Base-by-base conservation (phyloP, 2,329 filamentous ascomycete species). In the Cladobotryum protrusum region DNA sequence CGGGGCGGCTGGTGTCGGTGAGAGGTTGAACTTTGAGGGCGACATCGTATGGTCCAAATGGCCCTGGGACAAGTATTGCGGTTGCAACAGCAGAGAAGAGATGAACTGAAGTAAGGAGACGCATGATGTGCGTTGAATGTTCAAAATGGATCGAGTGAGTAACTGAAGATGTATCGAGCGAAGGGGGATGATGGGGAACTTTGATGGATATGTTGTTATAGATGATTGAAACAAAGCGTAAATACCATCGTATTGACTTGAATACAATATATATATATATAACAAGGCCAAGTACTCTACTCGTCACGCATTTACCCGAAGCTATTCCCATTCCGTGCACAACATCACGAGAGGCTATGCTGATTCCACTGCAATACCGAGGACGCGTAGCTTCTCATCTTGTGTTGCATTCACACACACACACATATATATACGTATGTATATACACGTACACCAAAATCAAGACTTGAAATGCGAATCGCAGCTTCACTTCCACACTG, bases 1-100 rank as follows among this genome's bases (percentile, higher is more conserved):
- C 67, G 12, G 59, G 49, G 0, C 67, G 66, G 11, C 45, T 49
- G 5, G 52, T 50, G 45, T 70, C 67, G 5, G 61, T 65, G 37
- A 70, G 56, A 32, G 50, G 34, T 3, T 58, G 49, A 19, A 59
- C 48, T 3, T 56, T 56, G 17, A 62, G 51, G 24, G 61, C 59
- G 9, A 68, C 63, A 2, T 54, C 53, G 35, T 61, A 68, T 4
- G 63, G 59, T 0, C 67, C 66, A n/a, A 46, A 58, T 0, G 63
- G 60, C 1, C 56, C 54, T 1, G 66, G 59, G 0, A 69, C 50
- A 5, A 63, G 45, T 5, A 64, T 17, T 5, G 63, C 63, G 14
- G 56, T 41, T 3, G 50, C 56, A 1, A 56, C 34, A 9, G 52
- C 48, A 3, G 62, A 24, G 0, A 60, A 29, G 0, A 58, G 40